These are phyloP conservation scores for Yamagishiella unicocca DNA, from an alignment of 139 green algal species.

Conservation along the genomic window DNA sequence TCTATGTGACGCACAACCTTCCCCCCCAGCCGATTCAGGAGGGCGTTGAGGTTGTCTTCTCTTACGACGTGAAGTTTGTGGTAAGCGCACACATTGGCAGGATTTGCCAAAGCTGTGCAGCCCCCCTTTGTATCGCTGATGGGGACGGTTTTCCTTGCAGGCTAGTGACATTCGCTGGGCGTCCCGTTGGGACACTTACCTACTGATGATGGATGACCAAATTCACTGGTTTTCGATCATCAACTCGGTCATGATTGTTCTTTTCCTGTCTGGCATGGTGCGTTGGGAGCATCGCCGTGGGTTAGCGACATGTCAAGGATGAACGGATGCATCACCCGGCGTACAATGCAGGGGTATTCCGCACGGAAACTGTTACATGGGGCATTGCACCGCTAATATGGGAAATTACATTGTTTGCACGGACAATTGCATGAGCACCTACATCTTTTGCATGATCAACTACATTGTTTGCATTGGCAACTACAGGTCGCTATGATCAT, in stretches of 20 bases:
- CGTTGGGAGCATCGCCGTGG: background rate
- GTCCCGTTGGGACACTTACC: constrained; percentile 98
- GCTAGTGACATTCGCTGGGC: constrained; percentile 94
- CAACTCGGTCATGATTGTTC: constrained; percentile 99
- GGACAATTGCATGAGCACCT: too few relatives aligned
- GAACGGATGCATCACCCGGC: too few relatives aligned
- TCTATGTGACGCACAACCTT: constrained; percentile 84
- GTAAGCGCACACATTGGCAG: constrained; percentile 51
- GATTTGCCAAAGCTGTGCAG: too few relatives aligned
- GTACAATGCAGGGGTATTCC: too few relatives aligned
- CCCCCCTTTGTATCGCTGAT: background rate
- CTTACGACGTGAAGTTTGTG: constrained; percentile 96
- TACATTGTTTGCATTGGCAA: too few relatives aligned
- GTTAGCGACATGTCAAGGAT: background rate
- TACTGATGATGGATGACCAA: constrained; percentile 96
- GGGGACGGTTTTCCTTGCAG: constrained; percentile 34
- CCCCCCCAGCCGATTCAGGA: constrained; percentile 85
- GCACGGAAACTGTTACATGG: too few relatives aligned
- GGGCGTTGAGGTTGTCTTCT: constrained; percentile 95
- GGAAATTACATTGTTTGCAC: too few relatives aligned
- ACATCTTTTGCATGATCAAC: too few relatives aligned
- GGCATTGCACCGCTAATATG: too few relatives aligned
- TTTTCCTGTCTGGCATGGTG: constrained; percentile 99
- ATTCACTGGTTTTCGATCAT: constrained; percentile 99
- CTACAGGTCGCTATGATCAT: constrained; percentile 97